Base-by-base conservation (phyloP, 208 protist species). In the Leishmania major region DNA sequence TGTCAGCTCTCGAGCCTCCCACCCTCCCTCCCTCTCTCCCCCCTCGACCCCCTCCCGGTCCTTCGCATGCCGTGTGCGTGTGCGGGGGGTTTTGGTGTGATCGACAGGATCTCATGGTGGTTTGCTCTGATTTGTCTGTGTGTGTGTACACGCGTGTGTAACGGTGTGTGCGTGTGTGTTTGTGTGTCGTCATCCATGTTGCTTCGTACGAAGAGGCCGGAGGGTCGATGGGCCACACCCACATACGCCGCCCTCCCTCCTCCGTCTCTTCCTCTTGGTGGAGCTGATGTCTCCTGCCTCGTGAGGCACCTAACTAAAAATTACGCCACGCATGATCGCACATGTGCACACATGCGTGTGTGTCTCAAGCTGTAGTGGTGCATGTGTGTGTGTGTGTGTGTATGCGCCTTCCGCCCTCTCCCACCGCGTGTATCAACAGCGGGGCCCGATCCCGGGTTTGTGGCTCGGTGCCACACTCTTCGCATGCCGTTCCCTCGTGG, bases 241-340 rank as follows among this genome's bases (percentile, higher is more conserved):
- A 49, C 59, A 31, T n/a, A 28, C 49, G 7, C 43, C n/a, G 57
- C 74, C 28, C 74, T 60, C 49, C 64, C 40, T 31, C 49, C 67
- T 31, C 40, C 43, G 15, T 82, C 49, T 82, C 47, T 51, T 62
- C 75, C 28, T 77, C 7, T 69, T 51, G 45, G 35, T 76, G 28
- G 3, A 28, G 22, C 45, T 76, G 45, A 45, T 75, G 59, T 77
- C 45, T 67, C 81, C 37, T 71, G 31, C 79, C 55, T 45, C 31
- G 31, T 59, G 28, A 37, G 70, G 70, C 45, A 22, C 70, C 43
- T 74, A 74, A 74, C 43, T 74, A 74, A 53, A 55, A 31, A 55
- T 6, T 25, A 37, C 11, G 45, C 28, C 17, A 22, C 45, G 8
- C 37, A 5, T 35, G 11, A 53, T 53, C 2, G 28, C 45, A 35